A percentile compares a stretch with the other conserved stretches of the same genome.
These are phyloP conservation scores for Limnomonas spitsbergensis DNA, from an alignment of 139 green algal species.

Conservation along the genomic window DNA sequence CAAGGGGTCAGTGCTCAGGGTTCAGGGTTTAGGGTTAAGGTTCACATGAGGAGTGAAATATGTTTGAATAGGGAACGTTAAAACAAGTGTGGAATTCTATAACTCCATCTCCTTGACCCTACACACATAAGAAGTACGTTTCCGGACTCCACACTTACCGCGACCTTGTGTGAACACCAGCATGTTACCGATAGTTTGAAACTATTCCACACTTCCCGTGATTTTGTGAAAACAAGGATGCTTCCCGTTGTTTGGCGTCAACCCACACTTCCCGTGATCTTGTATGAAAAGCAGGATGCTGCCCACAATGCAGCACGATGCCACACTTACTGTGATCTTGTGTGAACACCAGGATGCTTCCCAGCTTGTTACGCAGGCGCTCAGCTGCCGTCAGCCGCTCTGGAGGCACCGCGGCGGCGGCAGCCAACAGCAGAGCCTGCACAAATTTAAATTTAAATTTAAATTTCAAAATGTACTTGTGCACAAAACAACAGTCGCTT, in stretches of 20 bases:
- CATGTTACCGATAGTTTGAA: conserved; percentile 73
- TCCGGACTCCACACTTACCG: not conserved
- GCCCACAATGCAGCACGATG: too few relatives aligned
- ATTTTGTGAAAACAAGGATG: conserved; percentile 74
- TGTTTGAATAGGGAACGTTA: too few relatives aligned
- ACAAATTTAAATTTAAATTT: too few relatives aligned
- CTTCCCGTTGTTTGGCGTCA: conserved; percentile 66
- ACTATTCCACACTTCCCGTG: conserved; percentile 54
- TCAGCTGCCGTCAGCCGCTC: conserved; percentile 60
- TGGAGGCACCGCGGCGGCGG: conserved; percentile 35
- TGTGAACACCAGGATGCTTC: conserved; percentile 70
- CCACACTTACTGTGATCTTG: conserved; percentile 11
- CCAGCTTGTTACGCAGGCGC: conserved; percentile 65
- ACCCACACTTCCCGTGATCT: conserved; percentile 64
- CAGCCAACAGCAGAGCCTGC: conserved; percentile 50
- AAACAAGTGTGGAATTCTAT: too few relatives aligned
- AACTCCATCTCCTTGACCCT: too few relatives aligned
- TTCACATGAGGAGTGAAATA: too few relatives aligned
- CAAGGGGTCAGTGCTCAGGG: too few relatives aligned
- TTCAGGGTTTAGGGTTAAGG: too few relatives aligned
- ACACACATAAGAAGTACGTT: too few relatives aligned
- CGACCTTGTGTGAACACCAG: conserved; percentile 57
- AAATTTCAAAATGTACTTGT: too few relatives aligned
- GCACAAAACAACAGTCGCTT: too few relatives aligned
- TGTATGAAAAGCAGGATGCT: conserved; percentile 70